Conservation (phyloP, 2,329 filamentous ascomycete genomes). For the Xylaria sp. region DNA sequence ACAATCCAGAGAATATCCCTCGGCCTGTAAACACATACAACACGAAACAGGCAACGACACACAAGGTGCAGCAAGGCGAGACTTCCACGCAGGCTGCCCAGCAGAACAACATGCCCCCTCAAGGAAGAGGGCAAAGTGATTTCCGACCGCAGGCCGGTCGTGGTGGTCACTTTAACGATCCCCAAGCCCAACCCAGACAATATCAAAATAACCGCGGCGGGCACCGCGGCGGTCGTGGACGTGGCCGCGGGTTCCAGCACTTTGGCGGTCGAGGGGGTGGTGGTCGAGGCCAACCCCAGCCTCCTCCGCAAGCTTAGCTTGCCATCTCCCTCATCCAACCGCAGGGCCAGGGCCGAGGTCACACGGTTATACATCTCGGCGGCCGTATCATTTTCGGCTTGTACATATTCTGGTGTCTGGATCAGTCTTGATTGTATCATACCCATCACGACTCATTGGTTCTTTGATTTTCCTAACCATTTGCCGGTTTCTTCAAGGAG, state of each 20-base stretch:
- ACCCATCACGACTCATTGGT: constrained; percentile 47
- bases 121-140: constrained; percentile 46
- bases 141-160: constrained; percentile 42
- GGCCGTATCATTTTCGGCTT: constrained; percentile 37
- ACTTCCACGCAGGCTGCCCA: constrained; percentile 40
- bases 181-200: constrained; percentile 47
- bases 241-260: constrained; percentile 49
- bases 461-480: constrained; percentile 41
- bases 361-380: constrained; percentile 7
- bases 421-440: constrained; percentile 50
- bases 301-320: constrained; percentile 44
- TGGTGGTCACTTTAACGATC: constrained; percentile 47
- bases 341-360: constrained; percentile 19
- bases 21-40: constrained; percentile 72
- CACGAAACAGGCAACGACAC: constrained; percentile 34
- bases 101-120: constrained; percentile 39
- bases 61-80: constrained; percentile 45
- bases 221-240: constrained; percentile 44
- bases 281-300: constrained; percentile 47
- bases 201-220: constrained; percentile 47
- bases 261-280: constrained; percentile 50
- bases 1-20: constrained; percentile 93
- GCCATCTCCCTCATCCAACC: constrained; percentile 10
- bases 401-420: constrained; percentile 48
- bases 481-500: constrained; percentile 42